These are phyloP conservation scores for Fusarium gaditjirri DNA, from an alignment of 2,329 filamentous ascomycete species.

Conservation along the genomic window DNA sequence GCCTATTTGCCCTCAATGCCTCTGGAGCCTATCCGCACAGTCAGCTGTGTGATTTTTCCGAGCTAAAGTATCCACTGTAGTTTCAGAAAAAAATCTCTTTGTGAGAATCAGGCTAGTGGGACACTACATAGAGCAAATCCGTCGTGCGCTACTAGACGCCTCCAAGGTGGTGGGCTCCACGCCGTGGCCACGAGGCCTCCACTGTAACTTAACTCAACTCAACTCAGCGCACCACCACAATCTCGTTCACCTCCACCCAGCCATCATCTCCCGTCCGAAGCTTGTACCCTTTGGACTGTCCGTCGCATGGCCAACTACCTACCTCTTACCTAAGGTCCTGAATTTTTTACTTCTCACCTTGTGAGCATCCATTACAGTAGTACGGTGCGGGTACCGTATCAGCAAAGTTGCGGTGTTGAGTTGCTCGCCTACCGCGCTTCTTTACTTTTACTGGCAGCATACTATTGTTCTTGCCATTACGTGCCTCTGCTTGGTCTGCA, in stretches of 20 bases:
- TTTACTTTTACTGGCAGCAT: constrained; percentile 12
- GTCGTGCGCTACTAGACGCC: constrained; percentile 42
- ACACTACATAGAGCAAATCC: constrained; percentile 15
- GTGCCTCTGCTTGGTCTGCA: constrained; percentile 4
- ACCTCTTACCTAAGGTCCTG: not conserved
- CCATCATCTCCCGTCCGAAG: constrained; percentile 21
- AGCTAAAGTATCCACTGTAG: constrained; percentile 35
- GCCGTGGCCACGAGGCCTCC: constrained; percentile 39
- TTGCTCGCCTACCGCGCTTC: constrained; percentile 44
- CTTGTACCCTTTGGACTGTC: constrained; percentile 25
- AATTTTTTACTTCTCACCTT: constrained; percentile 12
- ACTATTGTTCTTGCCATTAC: not conserved
- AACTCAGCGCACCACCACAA: constrained; percentile 32
- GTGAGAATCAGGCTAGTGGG: constrained; percentile 25
- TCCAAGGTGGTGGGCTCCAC: constrained; percentile 36
- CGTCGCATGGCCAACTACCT: constrained; percentile 25
- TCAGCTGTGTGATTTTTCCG: not conserved
- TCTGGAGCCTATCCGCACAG: not conserved
- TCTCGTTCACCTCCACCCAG: constrained; percentile 23
- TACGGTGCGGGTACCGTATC: not conserved
- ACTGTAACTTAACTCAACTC: constrained; percentile 28
- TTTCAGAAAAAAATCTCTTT: constrained; percentile 37
- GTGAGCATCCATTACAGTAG: constrained; percentile 11
- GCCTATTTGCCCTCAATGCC: constrained; percentile 7
- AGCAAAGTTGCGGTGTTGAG: constrained; percentile 41